phyloP scores from a whole-genome alignment of 2,329 filamentous ascomycete genomes.

The Sporothrix variecibatus region DNA sequence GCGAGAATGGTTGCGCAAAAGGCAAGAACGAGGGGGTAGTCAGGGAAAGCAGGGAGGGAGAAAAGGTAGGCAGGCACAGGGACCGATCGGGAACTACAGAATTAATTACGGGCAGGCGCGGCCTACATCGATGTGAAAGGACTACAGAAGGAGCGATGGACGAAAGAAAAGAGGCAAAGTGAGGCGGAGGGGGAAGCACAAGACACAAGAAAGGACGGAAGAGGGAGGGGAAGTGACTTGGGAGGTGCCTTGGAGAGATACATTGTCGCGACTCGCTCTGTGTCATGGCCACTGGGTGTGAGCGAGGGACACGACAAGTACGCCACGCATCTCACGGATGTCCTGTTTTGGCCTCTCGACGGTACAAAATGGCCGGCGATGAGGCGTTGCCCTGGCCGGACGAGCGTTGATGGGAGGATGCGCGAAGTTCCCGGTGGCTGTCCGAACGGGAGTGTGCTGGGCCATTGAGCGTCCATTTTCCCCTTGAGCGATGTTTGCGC shows the following conservation, averaged over 20 bases:
- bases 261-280: background rate
- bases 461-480: background rate
- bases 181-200: background rate
- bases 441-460: background rate
- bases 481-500: background rate
- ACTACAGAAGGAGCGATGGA: background rate
- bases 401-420: background rate
- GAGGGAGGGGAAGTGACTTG: background rate
- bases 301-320: background rate
- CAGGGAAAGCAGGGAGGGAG: background rate
- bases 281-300: background rate
- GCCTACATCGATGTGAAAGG: background rate
- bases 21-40: background rate
- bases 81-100: slow-evolving; percentile 12
- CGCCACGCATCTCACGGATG: slow-evolving; percentile 2
- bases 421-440: background rate
- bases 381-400: background rate
- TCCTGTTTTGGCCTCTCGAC: background rate
- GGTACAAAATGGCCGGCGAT: background rate
- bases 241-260: background rate
- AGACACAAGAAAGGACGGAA: slow-evolving; percentile 12
- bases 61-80: slow-evolving; percentile 1
- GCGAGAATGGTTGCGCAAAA: background rate
- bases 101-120: slow-evolving; percentile 17
- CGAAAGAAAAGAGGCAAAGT: slow-evolving; percentile 10